Evolutionary conservation across 495 filamentous ascomycete genomes (phyloP).

Genomic region (Stereocaulon alpinum): DNA sequence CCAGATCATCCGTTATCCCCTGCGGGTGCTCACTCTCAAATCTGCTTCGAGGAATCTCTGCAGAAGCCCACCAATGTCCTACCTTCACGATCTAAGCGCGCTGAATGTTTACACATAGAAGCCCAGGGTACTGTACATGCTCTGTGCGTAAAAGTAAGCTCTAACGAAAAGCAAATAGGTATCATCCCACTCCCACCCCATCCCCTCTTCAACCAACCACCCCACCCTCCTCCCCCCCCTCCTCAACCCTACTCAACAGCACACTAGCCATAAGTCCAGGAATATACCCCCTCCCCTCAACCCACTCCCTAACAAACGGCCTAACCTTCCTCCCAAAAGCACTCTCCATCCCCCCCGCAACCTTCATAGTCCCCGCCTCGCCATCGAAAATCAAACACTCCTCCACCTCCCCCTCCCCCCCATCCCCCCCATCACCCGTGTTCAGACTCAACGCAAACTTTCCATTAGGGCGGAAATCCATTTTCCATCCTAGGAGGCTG

Average conservation of each 20-base stretch:
- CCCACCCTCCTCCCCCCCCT: too few relatives aligned
- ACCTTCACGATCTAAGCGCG: too few relatives aligned
- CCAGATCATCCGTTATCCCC: too few relatives aligned
- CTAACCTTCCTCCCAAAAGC: slow-evolving; percentile 75
- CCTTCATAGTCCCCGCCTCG: slow-evolving; percentile 93
- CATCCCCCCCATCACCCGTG: slow-evolving; percentile 48
- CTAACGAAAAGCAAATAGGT: slow-evolving; percentile 1
- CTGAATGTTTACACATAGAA: too few relatives aligned
- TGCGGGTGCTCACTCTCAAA: too few relatives aligned
- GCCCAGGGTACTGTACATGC: too few relatives aligned
- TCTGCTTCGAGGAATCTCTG: too few relatives aligned
- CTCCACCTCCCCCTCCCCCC: slow-evolving; percentile 46
- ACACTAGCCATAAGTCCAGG: slow-evolving; percentile 43
- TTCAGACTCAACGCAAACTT: slow-evolving; percentile 66
- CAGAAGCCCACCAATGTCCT: too few relatives aligned
- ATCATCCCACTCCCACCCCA: background rate
- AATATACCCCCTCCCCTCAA: slow-evolving; percentile 79
- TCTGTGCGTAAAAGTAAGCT: background rate
- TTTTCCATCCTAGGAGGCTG: slow-evolving; percentile 78
- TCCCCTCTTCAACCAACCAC: background rate
- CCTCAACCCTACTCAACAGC: slow-evolving; percentile 17
- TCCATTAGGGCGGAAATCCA: slow-evolving; percentile 87
- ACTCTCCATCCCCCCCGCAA: slow-evolving; percentile 78
- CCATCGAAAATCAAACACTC: slow-evolving; percentile 93
- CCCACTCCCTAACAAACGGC: slow-evolving; percentile 84